phyloP scores from a whole-genome alignment of 192 early-diverging fungal species.

The Rhizoclosmatium sp. region DNA sequence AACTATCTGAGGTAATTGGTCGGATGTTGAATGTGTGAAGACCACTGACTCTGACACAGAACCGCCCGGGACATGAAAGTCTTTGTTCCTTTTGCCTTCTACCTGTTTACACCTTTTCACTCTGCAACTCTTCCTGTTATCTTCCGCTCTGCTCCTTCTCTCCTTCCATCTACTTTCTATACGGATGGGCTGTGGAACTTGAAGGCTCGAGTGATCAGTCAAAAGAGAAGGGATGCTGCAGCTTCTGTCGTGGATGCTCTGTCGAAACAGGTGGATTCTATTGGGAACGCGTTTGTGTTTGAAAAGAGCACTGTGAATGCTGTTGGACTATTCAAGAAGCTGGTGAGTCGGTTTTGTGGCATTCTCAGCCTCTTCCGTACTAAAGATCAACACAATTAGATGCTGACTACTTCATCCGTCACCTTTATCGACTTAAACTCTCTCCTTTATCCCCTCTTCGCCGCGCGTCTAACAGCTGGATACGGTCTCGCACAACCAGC shows the following conservation, averaged over 20 bases:
- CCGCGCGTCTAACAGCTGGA: slow-evolving; percentile 11
- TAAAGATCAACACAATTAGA: slow-evolving; percentile 5
- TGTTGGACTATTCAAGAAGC: slow-evolving; percentile 14
- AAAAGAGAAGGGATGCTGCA: slow-evolving; percentile 9
- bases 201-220: slow-evolving; percentile 9
- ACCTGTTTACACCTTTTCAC: slow-evolving; percentile 13
- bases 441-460: slow-evolving; percentile 21
- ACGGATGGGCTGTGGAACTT: slow-evolving; percentile 1
- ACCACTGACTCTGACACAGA: slow-evolving; percentile 13
- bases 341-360: background rate
- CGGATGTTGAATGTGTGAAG: background rate
- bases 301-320: background rate
- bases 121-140: slow-evolving; percentile 17
- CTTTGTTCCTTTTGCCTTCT: slow-evolving; percentile 1
- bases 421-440: slow-evolving; percentile 17
- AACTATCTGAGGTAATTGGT: slow-evolving; percentile 16
- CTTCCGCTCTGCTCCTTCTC: slow-evolving; percentile 14
- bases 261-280: background rate
- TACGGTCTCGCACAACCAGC: slow-evolving; percentile 6
- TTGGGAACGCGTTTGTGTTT: background rate
- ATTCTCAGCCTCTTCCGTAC: background rate
- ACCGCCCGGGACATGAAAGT: slow-evolving; percentile 20
- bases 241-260: background rate
- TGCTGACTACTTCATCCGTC: slow-evolving; percentile 18
- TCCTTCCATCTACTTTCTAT: slow-evolving; percentile 23